Conservation (phyloP, 2,329 filamentous ascomycete species). For the Juglanconis juglandina region DNA sequence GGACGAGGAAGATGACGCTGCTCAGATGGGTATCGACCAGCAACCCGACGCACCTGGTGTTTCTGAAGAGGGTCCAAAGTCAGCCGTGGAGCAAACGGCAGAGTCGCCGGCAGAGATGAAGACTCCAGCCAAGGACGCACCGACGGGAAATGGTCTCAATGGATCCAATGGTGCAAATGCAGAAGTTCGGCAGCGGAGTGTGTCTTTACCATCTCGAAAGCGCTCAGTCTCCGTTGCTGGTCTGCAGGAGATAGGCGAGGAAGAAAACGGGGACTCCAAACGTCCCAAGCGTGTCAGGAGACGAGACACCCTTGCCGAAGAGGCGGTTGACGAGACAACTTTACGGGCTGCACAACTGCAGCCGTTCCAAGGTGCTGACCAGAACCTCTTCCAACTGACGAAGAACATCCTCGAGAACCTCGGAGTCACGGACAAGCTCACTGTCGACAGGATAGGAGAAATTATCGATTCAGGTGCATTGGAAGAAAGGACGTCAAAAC, state of each 20-base stretch:
- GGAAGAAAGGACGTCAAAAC: conserved; percentile 48
- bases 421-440: conserved; percentile 48
- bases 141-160: conserved; percentile 3
- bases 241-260: conserved; percentile 52
- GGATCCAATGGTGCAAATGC: not conserved
- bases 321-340: conserved; percentile 49
- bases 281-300: conserved; percentile 64
- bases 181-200: conserved; percentile 29
- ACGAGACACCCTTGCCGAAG: conserved; percentile 53
- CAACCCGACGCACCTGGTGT: conserved; percentile 24
- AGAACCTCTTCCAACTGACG: conserved; percentile 52
- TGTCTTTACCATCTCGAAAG: conserved; percentile 49
- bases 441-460: conserved; percentile 44
- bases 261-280: conserved; percentile 57
- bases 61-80: conserved; percentile 15
- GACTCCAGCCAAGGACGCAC: conserved; percentile 1
- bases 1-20: conserved; percentile 31
- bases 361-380: conserved; percentile 54
- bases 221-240: conserved; percentile 62
- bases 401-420: conserved; percentile 54
- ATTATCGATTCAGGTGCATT: conserved; percentile 50
- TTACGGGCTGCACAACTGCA: conserved; percentile 54
- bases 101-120: conserved; percentile 1
- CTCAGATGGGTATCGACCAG: conserved; percentile 37
- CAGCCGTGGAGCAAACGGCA: conserved; percentile 1